Percentiles rank a stretch among this genome's conserved stretches.
Evolutionary conservation across 768 basidiomycete genomes (phyloP).

Genomic region (Leccinum subtestaceum): DNA sequence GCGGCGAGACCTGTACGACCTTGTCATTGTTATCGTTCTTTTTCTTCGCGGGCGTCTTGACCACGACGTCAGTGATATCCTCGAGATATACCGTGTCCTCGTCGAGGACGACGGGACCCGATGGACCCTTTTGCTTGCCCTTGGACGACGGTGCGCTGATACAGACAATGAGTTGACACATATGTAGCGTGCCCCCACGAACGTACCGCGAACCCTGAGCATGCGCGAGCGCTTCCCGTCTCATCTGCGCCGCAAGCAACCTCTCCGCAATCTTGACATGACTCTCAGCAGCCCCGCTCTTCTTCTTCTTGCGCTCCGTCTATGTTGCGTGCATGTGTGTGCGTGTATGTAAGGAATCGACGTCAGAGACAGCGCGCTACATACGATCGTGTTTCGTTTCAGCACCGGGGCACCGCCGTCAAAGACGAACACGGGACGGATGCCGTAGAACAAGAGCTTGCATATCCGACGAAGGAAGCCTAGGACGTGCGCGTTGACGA

Average conservation of each 20-base stretch:
- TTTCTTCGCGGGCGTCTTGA: conserved; percentile 48
- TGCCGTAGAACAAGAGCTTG: conserved; percentile 95
- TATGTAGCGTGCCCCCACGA: neutral
- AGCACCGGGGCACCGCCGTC: conserved; percentile 93
- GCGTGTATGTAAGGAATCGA: neutral
- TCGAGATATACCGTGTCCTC: conserved; percentile 86
- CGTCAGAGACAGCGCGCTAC: conserved; percentile 25
- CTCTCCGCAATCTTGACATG: conserved; percentile 88
- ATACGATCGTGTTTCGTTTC: conserved; percentile 85
- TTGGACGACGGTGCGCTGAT: conserved; percentile 26
- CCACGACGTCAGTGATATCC: conserved; percentile 60
- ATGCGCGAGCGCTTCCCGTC: conserved; percentile 80
- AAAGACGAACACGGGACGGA: conserved; percentile 98
- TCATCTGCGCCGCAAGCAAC: conserved; percentile 89
- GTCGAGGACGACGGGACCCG: conserved; percentile 52
- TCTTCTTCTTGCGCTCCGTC: conserved; percentile 88
- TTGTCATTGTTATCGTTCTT: conserved; percentile 10
- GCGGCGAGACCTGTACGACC: conserved; percentile 35
- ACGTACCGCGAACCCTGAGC: conserved; percentile 44
- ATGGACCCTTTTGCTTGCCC: conserved; percentile 46
- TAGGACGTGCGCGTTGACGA: conserved; percentile 92
- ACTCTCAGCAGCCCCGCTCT: conserved; percentile 82
- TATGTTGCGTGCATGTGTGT: conserved; percentile 28
- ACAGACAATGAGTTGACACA: neutral
- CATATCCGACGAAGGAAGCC: conserved; percentile 88